Conservation (phyloP, 306 rosid genomes). For the Vigna unguiculata region DNA sequence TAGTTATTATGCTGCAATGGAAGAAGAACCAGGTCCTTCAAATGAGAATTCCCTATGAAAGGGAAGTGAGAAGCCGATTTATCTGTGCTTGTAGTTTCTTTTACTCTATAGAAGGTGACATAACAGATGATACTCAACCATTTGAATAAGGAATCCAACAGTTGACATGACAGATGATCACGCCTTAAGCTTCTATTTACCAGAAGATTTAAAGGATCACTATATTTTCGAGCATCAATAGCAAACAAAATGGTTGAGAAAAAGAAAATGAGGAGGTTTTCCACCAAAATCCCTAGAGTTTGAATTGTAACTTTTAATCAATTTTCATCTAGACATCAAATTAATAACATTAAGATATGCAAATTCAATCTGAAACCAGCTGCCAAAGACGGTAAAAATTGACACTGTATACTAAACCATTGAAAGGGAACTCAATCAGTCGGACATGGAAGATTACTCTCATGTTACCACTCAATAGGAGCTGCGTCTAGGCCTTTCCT, state of each 20-base stretch:
- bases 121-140: too few species aligned
- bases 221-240: not conserved
- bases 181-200: too few species aligned
- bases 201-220: not conserved
- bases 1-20: not conserved
- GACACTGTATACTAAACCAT: conserved; percentile 47
- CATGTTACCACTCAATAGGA: conserved; percentile 52
- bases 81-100: too few species aligned
- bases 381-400: conserved; percentile 39
- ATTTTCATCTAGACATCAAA: conserved; percentile 36
- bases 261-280: conserved; percentile 1
- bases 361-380: conserved; percentile 48
- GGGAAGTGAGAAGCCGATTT: too few species aligned
- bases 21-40: too few species aligned
- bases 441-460: conserved; percentile 41
- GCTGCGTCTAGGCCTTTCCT: conserved; percentile 79
- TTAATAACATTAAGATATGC: conserved; percentile 14
- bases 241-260: conserved; percentile 1
- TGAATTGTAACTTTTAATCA: conserved; percentile 25
- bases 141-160: too few species aligned
- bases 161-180: too few species aligned
- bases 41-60: too few species aligned
- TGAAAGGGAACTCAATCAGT: conserved; percentile 34
- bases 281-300: conserved; percentile 36
- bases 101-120: too few species aligned